Evolutionary conservation across 371 early-diverging fungal species (phyloP).

Genomic region (Mortierella sp.): DNA sequence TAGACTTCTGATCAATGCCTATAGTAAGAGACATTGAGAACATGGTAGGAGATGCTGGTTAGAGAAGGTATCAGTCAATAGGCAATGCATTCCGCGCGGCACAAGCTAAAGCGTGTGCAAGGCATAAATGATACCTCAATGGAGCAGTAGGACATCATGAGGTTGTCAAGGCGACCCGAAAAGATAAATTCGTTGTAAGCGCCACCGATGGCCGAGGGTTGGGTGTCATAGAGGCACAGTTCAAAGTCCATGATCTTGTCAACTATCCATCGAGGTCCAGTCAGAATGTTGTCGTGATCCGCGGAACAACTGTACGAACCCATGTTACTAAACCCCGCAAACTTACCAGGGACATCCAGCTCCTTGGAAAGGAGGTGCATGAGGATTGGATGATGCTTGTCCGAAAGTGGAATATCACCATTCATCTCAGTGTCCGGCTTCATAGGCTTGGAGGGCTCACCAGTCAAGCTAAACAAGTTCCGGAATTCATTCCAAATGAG

Average conservation of each 20-base stretch:
- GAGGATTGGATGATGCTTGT: constrained; percentile 82
- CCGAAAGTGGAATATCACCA: constrained; percentile 38
- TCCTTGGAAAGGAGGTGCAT: constrained; percentile 80
- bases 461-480: constrained; percentile 42
- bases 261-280: constrained; percentile 48
- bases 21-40: background rate
- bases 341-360: constrained; percentile 73
- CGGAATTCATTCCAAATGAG: background rate
- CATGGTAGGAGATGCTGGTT: background rate
- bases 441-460: constrained; percentile 36
- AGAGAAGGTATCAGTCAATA: too few relatives aligned
- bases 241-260: constrained; percentile 92
- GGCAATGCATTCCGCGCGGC: too few relatives aligned
- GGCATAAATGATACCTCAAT: constrained; percentile 60
- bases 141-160: constrained; percentile 92
- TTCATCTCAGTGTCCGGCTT: constrained; percentile 48
- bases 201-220: constrained; percentile 88
- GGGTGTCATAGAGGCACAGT: constrained; percentile 91
- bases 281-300: too few relatives aligned
- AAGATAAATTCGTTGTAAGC: constrained; percentile 92
- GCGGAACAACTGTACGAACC: too few relatives aligned
- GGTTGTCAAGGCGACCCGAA: constrained; percentile 94
- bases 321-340: too few relatives aligned
- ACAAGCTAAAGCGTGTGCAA: too few relatives aligned
- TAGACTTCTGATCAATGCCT: constrained; percentile 67